Evolutionary conservation across 495 filamentous ascomycete species (phyloP), one percentile per base, ranked within the genome.

Genomic region (Penicillium roqueforti): DNA sequence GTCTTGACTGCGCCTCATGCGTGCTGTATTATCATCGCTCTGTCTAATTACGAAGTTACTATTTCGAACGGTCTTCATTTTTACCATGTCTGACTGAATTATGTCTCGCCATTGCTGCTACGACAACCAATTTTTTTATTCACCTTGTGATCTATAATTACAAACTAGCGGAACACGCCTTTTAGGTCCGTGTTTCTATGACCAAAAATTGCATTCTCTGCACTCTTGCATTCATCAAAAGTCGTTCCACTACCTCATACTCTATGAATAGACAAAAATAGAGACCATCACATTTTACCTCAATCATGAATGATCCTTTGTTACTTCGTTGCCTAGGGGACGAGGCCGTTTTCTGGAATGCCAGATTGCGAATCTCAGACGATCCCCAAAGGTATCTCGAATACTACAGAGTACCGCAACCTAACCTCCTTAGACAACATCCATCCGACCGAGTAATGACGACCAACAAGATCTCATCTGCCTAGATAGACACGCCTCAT

Each of bases 151-250:
- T 29, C 40, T 53, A 47, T 59, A 59, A 57, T 60, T 25, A 8
- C 20, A 44, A 49, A 18, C 42, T 49, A 47, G 39, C 42, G 19
- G 41, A 32, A 51, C 18, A 39, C 25, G 50, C 20, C 14, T 26
- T 18, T 18, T 47, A 16, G 19, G 51, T 25, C 47, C 19, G 1
- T 44, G 28, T 16, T 26, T 16, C 7, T 28, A 28, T 20, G 29
- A 36, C 45, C 28, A 14, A 52, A 56, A 49, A 59, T 25, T 45
- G 55, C 47, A 55, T 55, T 40, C 53, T 10, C 40, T 51, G 29
- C 11, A 19, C 38, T 42, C 22, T 28, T 9, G 31, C 29, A 41
- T 41, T 46, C 46, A 58, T n/a, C 26, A 54, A 54, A 54, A 62
- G 40, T 36, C 39, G 20, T 47, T 37, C 53, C 25, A 32, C 3